Conservation (phyloP, 106 monocot genomes). For the Platanthera zijinensis region DNA sequence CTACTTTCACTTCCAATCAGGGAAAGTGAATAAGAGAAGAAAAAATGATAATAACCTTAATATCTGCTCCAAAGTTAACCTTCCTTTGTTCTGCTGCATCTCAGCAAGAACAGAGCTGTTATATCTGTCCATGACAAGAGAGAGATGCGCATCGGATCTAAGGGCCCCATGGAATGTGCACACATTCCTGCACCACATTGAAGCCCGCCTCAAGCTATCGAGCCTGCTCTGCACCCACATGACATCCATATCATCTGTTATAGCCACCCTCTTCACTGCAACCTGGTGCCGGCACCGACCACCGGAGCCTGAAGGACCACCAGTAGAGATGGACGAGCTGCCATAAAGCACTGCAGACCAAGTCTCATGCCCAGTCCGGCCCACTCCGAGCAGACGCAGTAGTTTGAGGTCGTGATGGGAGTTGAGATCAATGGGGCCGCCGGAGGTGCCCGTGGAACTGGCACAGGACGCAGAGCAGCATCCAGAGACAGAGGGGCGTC, state of each 20-base stretch:
- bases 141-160: constrained; percentile 61
- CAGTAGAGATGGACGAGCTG: constrained; percentile 16
- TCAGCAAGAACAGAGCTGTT: constrained; percentile 67
- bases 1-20: not conserved
- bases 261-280: constrained; percentile 62
- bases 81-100: constrained; percentile 92
- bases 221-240: constrained; percentile 57
- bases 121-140: constrained; percentile 85
- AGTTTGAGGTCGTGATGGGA: constrained; percentile 76
- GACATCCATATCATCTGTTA: constrained; percentile 64
- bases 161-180: constrained; percentile 80
- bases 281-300: constrained; percentile 71
- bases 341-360: constrained; percentile 73
- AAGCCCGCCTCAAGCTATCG: constrained; percentile 45
- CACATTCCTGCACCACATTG: constrained; percentile 98
- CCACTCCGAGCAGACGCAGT: constrained; percentile 44
- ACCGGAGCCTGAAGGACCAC: constrained; percentile 13
- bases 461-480: constrained; percentile 24
- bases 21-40: not conserved
- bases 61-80: constrained; percentile 95
- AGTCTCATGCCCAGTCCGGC: constrained; percentile 60
- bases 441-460: constrained; percentile 9
- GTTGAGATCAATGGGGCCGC: constrained; percentile 44
- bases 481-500: constrained; percentile 27
- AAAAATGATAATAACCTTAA: constrained; percentile 49